Evolutionary conservation across 2,329 filamentous ascomycete species (phyloP), one percentile per base, ranked within the genome.

Genomic region (Tolypocladium guangdongense): DNA sequence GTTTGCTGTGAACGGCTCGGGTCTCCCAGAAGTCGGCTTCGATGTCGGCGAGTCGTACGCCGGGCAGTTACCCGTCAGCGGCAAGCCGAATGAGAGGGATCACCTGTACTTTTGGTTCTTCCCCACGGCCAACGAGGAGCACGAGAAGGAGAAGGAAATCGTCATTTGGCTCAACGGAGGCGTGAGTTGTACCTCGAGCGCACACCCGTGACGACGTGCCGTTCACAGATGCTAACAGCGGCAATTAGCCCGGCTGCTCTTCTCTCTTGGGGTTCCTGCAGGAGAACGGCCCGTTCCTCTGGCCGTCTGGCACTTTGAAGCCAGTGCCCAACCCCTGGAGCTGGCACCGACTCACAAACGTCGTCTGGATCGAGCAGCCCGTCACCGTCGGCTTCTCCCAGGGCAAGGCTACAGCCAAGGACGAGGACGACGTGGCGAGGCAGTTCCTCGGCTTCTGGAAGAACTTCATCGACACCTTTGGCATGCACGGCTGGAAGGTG

Each of bases 361-460:
- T 91, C 62, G 72, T 93, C 48, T 93, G 83, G 80, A 76, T 87
- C 10, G 87, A 88, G 61, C 84, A 88, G 63, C 83, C 82, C 6
- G 70, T 82, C 12, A 76, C 77, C 33, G 87, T 86, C 0, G 87
- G 87, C 16, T 91, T 87, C 65, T 80, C 82, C 0, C 77, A 80
- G 36, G 87, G 87, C 16, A 78, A 70, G 0, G 74, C 82, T 4
- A 86, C 78, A 0, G 85, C 85, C 11, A 81, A 74, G 4, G 80
- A 78, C 59, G 83, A 89, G 58, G 77, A 81, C 33, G 86, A 90
- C 58, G 75, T 86, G 1, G 85, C 86, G 0, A 68, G 71, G n/a
- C 80, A 91, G 59, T 90, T 92, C 65, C 73, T 86, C 18, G 85
- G 85, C 50, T 93, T 90, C 70, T 90, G 83, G 77, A 84, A 85